These are phyloP conservation scores for Phyllosticta citriasiana DNA, from an alignment of 2,329 filamentous ascomycete genomes.

Conservation along the genomic window DNA sequence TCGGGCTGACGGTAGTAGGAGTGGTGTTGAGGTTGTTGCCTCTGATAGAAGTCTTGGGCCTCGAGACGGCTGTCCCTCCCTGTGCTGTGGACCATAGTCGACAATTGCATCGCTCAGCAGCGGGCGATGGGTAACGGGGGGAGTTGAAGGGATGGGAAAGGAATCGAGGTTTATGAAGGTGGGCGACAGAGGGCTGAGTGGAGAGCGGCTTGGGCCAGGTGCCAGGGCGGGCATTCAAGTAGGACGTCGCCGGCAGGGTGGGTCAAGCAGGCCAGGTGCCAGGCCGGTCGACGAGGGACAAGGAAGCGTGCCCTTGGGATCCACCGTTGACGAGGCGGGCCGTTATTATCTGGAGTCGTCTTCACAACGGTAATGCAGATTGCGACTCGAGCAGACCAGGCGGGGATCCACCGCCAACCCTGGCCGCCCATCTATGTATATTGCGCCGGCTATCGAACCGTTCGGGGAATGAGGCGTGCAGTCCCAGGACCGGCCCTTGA, in stretches of 20 bases:
- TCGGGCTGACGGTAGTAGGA: constrained; percentile 10
- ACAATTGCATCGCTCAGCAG: constrained; percentile 28
- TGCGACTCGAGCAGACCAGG: constrained; percentile 11
- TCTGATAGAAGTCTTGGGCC: constrained; percentile 16
- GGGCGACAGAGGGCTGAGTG: constrained; percentile 2
- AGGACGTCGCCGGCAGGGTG: constrained; percentile 24
- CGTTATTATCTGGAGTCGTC: constrained; percentile 17
- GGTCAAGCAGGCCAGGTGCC: constrained; percentile 20
- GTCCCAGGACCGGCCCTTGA: constrained; percentile 28
- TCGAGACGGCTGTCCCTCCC: constrained; percentile 27
- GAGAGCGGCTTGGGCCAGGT: constrained; percentile 6
- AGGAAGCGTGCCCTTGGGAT: constrained; percentile 1
- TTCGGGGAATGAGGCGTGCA: constrained; percentile 25
- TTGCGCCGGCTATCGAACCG: constrained; percentile 26
- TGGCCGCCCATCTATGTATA: constrained; percentile 29
- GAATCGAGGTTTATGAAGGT: constrained; percentile 12
- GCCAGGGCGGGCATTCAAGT: constrained; percentile 25
- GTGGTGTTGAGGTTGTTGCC: constrained; percentile 12
- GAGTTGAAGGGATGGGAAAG: constrained; percentile 11
- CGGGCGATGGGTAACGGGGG: constrained; percentile 10
- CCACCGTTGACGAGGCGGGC: constrained; percentile 14
- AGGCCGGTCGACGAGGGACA: background rate
- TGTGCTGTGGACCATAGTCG: constrained; percentile 34
- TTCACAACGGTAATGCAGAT: constrained; percentile 33
- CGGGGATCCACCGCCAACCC: constrained; percentile 16